Base-by-base conservation (phyloP, 31 red algal species). In the Odonthalia washingtoniensis region DNA sequence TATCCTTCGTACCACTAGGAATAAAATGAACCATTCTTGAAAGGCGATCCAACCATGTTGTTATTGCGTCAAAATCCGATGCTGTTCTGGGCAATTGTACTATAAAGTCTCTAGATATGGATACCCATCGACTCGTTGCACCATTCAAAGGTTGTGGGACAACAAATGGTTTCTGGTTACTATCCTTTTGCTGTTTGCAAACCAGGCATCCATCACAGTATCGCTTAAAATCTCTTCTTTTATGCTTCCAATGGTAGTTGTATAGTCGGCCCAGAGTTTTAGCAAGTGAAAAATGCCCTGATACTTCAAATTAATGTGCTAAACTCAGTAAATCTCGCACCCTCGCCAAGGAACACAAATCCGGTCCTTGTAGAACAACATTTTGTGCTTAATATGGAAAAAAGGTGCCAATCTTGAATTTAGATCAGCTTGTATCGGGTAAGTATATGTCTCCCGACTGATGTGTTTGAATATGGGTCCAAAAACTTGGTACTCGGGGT, bases 21-120 rank as follows among this genome's bases (percentile, higher is more conserved):
- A 70, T 26, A 30, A 70, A 30, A 70, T 70, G 66, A 28, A 70
- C 27, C 66, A 12, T 70, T 70, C 27, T 70, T 28, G 66, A 21
- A 12, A 70, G 33, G 66, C 9, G 66, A 26, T 70, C 66, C 6
- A 70, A 6, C 9, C 27, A 70, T 21, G 66, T 70, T 12, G 66
- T 70, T 28, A 70, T 36, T 6, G 14, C 6, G 66, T 12, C 66
- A 30, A 33, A 70, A 9, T 26, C 66, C 28, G 9, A 6, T 33
- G n/a, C 6, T 6, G 66, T 70, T 6, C 5, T 70, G 9, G 66
- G 66, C 12, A 70, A 36, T 9, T 70, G n/a, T 9, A 30, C 27
- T 70, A 70, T 30, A 70, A 28, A 70, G 33, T 70, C 66, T 12
- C 5, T 70, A 21, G 66, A 28, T 12, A 70, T 26, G 6, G 66